Conservation (phyloP, 164 flowering plant species). For the Magnolia officinalis region DNA sequence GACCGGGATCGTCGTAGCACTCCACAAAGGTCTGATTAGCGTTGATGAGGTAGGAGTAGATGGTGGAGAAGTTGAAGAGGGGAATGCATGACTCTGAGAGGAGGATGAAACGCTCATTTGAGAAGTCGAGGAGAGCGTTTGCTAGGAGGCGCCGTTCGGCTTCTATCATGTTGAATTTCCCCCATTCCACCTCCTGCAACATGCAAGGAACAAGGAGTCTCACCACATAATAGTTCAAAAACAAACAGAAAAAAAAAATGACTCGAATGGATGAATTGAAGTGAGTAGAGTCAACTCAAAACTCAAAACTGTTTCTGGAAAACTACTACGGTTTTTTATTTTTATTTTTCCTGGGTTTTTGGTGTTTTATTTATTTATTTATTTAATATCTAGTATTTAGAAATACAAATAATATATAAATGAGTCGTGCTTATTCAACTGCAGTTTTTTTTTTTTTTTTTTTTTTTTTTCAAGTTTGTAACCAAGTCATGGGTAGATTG, state of each 20-base stretch:
- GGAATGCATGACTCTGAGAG: conserved; percentile 83
- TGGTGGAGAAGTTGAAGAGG: conserved; percentile 59
- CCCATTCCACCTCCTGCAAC: conserved; percentile 64
- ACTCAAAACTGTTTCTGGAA: not conserved
- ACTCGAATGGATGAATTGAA: too few species aligned
- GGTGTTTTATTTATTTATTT: too few species aligned
- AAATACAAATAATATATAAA: too few species aligned
- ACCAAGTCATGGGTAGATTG: too few species aligned
- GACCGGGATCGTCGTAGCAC: conserved; percentile 39
- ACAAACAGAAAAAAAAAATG: not conserved
- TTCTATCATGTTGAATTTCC: conserved; percentile 56
- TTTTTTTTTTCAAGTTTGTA: too few species aligned
- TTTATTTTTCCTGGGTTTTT: too few species aligned
- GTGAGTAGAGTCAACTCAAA: not conserved
- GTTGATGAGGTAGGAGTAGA: conserved; percentile 51
- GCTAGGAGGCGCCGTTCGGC: conserved; percentile 72
- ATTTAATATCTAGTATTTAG: too few species aligned
- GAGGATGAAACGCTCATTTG: conserved; percentile 68
- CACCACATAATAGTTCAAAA: not conserved
- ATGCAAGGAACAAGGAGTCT: not conserved
- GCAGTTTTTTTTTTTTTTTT: too few species aligned
- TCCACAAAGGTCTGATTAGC: conserved; percentile 45
- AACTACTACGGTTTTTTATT: too few species aligned
- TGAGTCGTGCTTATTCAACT: too few species aligned
- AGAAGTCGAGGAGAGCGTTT: conserved; percentile 61